phyloP scores from a whole-genome alignment of 2,329 filamentous ascomycete species.

The Verticillium nonalfalfae region DNA sequence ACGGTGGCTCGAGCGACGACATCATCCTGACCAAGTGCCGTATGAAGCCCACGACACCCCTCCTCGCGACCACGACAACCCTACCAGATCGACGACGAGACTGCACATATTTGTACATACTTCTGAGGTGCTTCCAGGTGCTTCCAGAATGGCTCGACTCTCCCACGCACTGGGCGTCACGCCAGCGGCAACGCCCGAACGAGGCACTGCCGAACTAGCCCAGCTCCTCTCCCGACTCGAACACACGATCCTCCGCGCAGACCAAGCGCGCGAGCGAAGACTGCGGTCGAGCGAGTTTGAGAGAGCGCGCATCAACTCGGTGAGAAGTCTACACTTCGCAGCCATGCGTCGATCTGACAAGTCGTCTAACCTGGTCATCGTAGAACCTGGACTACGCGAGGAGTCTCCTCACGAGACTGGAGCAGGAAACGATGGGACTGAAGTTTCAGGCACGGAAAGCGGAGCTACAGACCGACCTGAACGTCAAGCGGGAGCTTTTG shows the following conservation, averaged over 20 bases:
- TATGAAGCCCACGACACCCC: background rate
- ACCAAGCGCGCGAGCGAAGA: constrained; percentile 50
- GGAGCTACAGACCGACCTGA: constrained; percentile 57
- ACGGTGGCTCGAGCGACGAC: constrained; percentile 11
- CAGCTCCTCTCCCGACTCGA: constrained; percentile 62
- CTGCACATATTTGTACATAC: background rate
- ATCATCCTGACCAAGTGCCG: constrained; percentile 4
- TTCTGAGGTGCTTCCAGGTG: no score
- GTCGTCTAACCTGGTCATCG: background rate
- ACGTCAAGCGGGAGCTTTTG: constrained; percentile 57
- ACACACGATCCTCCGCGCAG: constrained; percentile 55
- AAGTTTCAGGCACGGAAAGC: constrained; percentile 53
- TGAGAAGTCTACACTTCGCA: constrained; percentile 17
- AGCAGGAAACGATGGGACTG: constrained; percentile 58
- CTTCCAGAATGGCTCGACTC: constrained; percentile 7
- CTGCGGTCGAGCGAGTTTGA: constrained; percentile 60
- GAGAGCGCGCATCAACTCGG: constrained; percentile 36
- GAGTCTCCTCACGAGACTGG: constrained; percentile 60
- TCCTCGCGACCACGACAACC: background rate
- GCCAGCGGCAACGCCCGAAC: constrained; percentile 16
- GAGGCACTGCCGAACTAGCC: constrained; percentile 43
- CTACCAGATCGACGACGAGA: background rate
- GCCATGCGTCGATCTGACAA: background rate
- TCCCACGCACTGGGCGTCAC: constrained; percentile 1
- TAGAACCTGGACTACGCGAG: constrained; percentile 70